Evolutionary conservation across 441 rosid species (phyloP).

Genomic region (Sinapis alba): DNA sequence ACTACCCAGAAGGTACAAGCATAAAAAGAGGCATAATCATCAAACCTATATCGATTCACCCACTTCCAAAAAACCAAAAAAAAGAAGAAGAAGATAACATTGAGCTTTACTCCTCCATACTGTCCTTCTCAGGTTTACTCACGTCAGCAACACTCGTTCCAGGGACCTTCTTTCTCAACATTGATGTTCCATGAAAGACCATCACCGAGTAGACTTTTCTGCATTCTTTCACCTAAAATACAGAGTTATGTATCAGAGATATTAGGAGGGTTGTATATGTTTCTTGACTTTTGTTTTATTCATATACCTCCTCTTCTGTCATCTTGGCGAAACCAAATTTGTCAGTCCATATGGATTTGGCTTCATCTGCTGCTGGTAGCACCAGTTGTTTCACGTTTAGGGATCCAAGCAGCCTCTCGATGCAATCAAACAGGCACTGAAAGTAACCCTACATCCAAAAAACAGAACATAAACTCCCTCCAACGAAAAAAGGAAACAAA

Average conservation of each 20-base stretch:
- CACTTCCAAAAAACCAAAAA: neutral
- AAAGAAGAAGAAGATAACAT: neutral
- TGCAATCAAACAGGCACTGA: conserved; percentile 69
- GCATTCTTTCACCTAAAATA: conserved; percentile 51
- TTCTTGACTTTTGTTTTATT: neutral
- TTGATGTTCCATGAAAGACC: conserved; percentile 83
- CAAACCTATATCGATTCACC: neutral
- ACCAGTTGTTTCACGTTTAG: conserved; percentile 68
- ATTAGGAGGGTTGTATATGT: neutral
- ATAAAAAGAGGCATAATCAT: neutral
- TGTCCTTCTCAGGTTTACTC: conserved; percentile 38
- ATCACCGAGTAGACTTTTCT: conserved; percentile 73
- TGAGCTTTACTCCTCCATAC: conserved; percentile 24
- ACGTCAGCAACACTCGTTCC: conserved; percentile 5
- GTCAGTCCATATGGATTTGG: conserved; percentile 83
- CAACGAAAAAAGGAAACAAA: no score
- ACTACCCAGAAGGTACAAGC: neutral
- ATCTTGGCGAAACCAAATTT: conserved; percentile 77
- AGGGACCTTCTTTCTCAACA: conserved; percentile 76
- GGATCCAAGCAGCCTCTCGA: conserved; percentile 73
- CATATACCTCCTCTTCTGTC: conserved; percentile 61
- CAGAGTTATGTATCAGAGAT: neutral
- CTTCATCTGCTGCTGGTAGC: conserved; percentile 93
- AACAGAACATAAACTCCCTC: neutral
- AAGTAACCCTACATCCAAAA: conserved; percentile 69